Evolutionary conservation across 768 basidiomycete genomes (phyloP), one percentile per base, ranked within the genome.

Genomic region (Scleroderma citrinum): DNA sequence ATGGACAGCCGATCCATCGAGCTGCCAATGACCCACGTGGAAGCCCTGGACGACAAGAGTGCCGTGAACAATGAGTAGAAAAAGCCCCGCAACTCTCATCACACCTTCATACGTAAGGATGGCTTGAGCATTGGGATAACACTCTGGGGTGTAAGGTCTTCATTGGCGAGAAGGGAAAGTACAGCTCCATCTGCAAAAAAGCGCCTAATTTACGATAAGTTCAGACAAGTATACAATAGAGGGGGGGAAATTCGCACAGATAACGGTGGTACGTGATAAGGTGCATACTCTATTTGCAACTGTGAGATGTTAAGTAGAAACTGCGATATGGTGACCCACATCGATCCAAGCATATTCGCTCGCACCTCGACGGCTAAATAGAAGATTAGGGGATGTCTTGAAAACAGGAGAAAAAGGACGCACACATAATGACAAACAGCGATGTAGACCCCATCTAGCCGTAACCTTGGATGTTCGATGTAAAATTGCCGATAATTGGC

Each of bases 211-310:
- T 12, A 42, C 16, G 19, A 12, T 42, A 62, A 34, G 55, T 35
- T 2, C 5, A 38, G 26, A 31, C 21, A 26, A 26, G 23, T 4
- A 17, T 24, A 16, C 1, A 30, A 44, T n/a, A n/a, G 21, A 29
- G 5, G 14, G 5, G 40, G 6, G 23, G 46, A 12, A n/a, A 7
- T 7, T 57, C 85, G 66, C 55, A 88, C 83, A 96, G 75, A 65
- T 91, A 95, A 29, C 93, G 88, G 60, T 94, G 89, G 65, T 95
- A 96, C 5, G 91, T 94, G 59, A 96, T 80, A 50, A 93, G 74
- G 59, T 95, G 91, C 61, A 71, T 87, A 51, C 89, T 73, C 89
- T 90, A 58, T 20, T 49, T 7, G 16, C 12, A 35, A 53, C 8
- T 48, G 40, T 55, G 30, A 56, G 46, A 24, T 39, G 44, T 44